Percentiles rank a stretch among this genome's conserved stretches.
These are phyloP conservation scores for Sedum album DNA, from an alignment of 164 flowering plant species.

Conservation along the genomic window DNA sequence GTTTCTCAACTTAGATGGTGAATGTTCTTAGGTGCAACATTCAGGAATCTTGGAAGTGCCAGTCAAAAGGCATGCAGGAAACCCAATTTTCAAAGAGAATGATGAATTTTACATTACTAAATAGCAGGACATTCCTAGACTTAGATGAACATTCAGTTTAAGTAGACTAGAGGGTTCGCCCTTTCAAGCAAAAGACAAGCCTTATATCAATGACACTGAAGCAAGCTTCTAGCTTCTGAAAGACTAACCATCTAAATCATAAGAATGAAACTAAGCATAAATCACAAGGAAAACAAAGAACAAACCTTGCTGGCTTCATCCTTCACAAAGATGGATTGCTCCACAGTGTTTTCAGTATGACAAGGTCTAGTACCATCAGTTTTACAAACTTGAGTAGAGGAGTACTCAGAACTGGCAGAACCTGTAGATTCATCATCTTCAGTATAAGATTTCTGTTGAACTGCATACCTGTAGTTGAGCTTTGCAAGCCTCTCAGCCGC, in stretches of 20 bases:
- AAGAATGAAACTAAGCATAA: neutral
- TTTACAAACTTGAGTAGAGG: slow-evolving; percentile 34
- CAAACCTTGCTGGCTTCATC: neutral
- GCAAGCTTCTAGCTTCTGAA: neutral
- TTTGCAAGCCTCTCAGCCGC: slow-evolving; percentile 18
- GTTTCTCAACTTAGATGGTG: too few relatives aligned
- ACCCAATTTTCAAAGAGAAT: neutral
- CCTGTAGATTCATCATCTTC: slow-evolving; percentile 72
- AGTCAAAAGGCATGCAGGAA: neutral
- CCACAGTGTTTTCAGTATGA: slow-evolving; percentile 25
- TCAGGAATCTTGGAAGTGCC: too few relatives aligned
- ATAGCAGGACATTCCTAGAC: neutral
- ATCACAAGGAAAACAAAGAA: neutral
- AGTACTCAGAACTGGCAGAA: slow-evolving; percentile 72
- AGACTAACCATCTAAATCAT: neutral
- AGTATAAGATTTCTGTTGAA: slow-evolving; percentile 25
- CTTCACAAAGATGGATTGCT: slow-evolving; percentile 42
- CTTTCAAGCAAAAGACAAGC: too few relatives aligned
- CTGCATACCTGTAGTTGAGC: slow-evolving; percentile 29
- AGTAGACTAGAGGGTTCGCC: too few relatives aligned
- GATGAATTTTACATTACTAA: neutral
- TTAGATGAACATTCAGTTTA: too few relatives aligned
- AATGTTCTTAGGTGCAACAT: too few relatives aligned
- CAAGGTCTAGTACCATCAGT: slow-evolving; percentile 21
- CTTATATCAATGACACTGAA: neutral